A percentile compares a stretch with the other conserved stretches of the same genome.
Evolutionary conservation across 768 basidiomycete genomes (phyloP).

Genomic region (Hortiboletus flavorubellus): DNA sequence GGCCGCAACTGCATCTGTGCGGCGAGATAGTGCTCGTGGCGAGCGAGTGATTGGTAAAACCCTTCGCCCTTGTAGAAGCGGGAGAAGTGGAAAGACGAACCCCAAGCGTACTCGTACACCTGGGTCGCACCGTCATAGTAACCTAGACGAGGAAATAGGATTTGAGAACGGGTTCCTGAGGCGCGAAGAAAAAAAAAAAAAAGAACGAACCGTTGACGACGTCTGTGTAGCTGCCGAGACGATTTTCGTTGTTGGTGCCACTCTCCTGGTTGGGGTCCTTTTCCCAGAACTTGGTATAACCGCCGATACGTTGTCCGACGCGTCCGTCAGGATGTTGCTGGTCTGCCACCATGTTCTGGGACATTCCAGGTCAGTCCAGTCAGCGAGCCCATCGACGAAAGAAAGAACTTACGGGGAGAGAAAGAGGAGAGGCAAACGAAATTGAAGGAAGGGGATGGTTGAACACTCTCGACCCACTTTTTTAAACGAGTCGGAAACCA

Average conservation of each 20-base stretch:
- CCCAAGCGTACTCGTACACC: slow-evolving; percentile 94
- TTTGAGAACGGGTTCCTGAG: not conserved
- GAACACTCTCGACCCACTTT: not conserved
- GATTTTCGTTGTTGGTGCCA: slow-evolving; percentile 60
- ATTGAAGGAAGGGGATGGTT: not conserved
- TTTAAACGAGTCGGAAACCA: slow-evolving; percentile 1
- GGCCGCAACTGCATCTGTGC: slow-evolving; percentile 78
- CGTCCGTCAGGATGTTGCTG: slow-evolving; percentile 52
- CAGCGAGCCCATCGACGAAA: not conserved
- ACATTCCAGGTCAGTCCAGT: not conserved
- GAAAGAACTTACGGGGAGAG: not conserved
- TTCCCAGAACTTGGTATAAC: slow-evolving; percentile 92
- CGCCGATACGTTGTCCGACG: slow-evolving; percentile 64
- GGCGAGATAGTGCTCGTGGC: slow-evolving; percentile 97
- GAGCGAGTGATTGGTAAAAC: slow-evolving; percentile 67
- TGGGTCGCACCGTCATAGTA: slow-evolving; percentile 98
- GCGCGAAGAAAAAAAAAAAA: not conserved
- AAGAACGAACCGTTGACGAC: slow-evolving; percentile 79
- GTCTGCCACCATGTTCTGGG: slow-evolving; percentile 12
- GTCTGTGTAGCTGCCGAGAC: slow-evolving; percentile 82
- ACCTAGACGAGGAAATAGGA: slow-evolving; percentile 41
- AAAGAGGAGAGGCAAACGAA: not conserved
- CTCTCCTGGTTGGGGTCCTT: slow-evolving; percentile 72
- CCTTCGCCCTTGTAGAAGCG: slow-evolving; percentile 93
- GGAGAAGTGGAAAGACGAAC: slow-evolving; percentile 91